Evolutionary conservation across 768 basidiomycete genomes (phyloP), one percentile per base, ranked within the genome.

Genomic region (Epithele typhae): DNA sequence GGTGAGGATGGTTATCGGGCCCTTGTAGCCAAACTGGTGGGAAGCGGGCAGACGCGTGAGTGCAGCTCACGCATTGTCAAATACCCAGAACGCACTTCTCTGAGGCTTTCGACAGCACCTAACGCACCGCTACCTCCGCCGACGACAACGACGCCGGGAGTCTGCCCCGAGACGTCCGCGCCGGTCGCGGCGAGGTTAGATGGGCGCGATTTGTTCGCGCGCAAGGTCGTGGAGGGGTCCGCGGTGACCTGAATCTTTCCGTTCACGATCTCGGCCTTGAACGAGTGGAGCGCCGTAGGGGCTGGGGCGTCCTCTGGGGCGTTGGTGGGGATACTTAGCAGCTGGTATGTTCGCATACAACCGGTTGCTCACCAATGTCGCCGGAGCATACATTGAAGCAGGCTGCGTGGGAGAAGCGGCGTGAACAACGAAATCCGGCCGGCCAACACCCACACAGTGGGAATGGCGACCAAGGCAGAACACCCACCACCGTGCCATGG

Each of bases 321-420:
- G 30, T 9, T 27, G 21, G 30, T 24, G 3, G 11, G 21, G 14
- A 11, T 5, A 40, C n/a, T n/a, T 46, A 39, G 30, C 30, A 32
- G 15, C 15, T 32, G 46, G 62, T 34, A 62, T 55, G 48, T 48
- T 49, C 49, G 18, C 32, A n/a, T 21, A 14, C n/a, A n/a, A n/a
- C 30, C 8, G 11, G 19, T 5, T 11, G 51, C 72, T 25, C 53
- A 84, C 83, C 84, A 30, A 89, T 90, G 56, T 92, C 89, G 11
- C 88, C 88, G 23, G 79, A 87, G 66, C 81, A 84, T 40, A 89
- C 76, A 56, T 87, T 88, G 74, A 92, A 95, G 66, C 92, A 93
- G 25, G 91, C 91, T 88, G 54, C 21, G 44, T 15, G 36, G 34
- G 37, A 36, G 11, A 39, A 32, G 45, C n/a, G n/a, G 46, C 18